Evolutionary conservation across 495 filamentous ascomycete genomes (phyloP).

Genomic region (Trichoderma reesei): DNA sequence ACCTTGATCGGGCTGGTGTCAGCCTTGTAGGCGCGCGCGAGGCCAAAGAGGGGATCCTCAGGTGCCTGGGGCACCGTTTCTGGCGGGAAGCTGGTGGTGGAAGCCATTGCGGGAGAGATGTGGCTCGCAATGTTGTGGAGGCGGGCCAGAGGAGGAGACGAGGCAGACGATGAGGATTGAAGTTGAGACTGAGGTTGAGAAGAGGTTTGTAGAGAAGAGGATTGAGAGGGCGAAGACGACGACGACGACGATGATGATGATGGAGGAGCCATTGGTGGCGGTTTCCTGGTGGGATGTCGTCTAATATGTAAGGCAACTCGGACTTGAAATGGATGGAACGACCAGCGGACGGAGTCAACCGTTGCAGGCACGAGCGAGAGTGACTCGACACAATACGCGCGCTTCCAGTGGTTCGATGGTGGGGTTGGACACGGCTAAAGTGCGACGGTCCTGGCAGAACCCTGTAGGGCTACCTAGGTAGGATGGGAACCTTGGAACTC

Average conservation of each 20-base stretch:
- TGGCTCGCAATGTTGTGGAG: conserved; percentile 37
- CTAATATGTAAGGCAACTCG: background rate
- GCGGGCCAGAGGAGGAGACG: conserved; percentile 23
- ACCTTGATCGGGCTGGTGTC: conserved; percentile 83
- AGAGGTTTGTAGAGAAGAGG: background rate
- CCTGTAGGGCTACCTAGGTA: no score
- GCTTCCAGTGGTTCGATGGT: background rate
- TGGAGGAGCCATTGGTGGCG: conserved; percentile 7
- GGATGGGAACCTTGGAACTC: no score
- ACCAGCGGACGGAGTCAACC: no score
- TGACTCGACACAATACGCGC: no score
- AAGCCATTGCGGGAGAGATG: conserved; percentile 24
- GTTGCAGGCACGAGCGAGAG: no score
- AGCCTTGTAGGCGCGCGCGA: conserved; percentile 79
- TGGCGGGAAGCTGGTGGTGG: conserved; percentile 61
- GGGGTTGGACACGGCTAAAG: conserved; percentile 1
- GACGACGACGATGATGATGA: conserved; percentile 14
- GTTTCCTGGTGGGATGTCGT: background rate
- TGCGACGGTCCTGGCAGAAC: no score
- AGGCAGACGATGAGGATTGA: conserved; percentile 14
- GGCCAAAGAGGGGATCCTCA: conserved; percentile 89
- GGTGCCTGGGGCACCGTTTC: conserved; percentile 81
- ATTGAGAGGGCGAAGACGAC: conserved; percentile 13
- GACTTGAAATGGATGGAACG: no score
- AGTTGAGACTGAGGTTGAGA: no score